Evolutionary conservation across 352 stramenopile genomes (phyloP).

Genomic region (Phytophthora constricta): DNA sequence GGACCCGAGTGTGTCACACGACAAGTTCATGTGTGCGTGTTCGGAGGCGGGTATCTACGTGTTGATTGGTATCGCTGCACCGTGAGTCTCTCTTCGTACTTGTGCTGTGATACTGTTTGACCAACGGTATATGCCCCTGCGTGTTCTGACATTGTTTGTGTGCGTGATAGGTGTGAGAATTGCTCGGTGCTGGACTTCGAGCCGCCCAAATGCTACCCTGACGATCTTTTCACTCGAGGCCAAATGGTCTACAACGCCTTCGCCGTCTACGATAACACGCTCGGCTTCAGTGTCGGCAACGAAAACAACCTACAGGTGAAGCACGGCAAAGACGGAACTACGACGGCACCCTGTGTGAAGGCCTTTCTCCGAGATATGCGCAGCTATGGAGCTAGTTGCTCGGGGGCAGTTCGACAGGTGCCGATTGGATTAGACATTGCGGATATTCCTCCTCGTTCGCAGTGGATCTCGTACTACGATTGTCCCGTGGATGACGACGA

Average conservation of each 20-base stretch:
- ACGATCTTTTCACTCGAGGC: conserved; percentile 46
- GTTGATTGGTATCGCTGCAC: conserved; percentile 55
- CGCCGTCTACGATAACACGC: conserved; percentile 66
- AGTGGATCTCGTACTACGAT: conserved; percentile 77
- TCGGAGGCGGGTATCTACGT: conserved; percentile 66
- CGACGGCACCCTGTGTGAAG: conserved; percentile 61
- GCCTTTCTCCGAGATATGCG: conserved; percentile 56
- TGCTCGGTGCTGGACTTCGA: conserved; percentile 48
- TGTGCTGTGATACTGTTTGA: no score
- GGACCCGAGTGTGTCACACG: conserved; percentile 57
- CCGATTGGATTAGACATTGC: conserved; percentile 72
- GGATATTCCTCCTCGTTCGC: conserved; percentile 55
- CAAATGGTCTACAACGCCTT: conserved; percentile 69
- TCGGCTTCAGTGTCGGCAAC: conserved; percentile 63
- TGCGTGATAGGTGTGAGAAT: conserved; percentile 44
- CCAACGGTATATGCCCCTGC: no score
- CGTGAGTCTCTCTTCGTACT: conserved; percentile 27
- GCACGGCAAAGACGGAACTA: conserved; percentile 24
- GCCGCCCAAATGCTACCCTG: conserved; percentile 52
- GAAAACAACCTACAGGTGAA: conserved; percentile 51
- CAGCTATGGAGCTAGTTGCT: conserved; percentile 52
- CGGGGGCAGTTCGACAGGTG: conserved; percentile 48
- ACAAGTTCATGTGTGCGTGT: conserved; percentile 78
- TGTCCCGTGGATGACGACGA: conserved; percentile 56
- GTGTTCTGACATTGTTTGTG: background rate